Evolutionary conservation across 108 stramenopile genomes (phyloP).

Genomic region (Conticribra weissflogii): DNA sequence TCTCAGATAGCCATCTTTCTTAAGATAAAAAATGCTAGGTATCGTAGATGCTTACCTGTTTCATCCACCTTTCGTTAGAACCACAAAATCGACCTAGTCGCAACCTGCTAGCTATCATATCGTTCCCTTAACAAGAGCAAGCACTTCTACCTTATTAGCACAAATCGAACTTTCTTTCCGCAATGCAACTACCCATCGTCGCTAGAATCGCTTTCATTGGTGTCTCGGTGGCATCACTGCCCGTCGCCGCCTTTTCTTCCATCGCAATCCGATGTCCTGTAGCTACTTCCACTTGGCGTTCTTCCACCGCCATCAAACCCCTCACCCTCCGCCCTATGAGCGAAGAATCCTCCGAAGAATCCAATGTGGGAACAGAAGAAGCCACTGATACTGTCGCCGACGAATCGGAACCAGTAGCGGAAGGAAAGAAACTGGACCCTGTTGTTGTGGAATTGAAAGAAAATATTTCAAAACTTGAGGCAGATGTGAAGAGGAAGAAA

Average conservation of each 20-base stretch:
- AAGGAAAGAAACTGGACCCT: slow-evolving; percentile 56
- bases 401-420: slow-evolving; percentile 41
- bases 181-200: slow-evolving; percentile 22
- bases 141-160: too few relatives aligned
- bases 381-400: not conserved
- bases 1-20: too few relatives aligned
- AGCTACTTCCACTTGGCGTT: slow-evolving; percentile 5
- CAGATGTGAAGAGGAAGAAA: slow-evolving; percentile 56
- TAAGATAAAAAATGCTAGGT: too few relatives aligned
- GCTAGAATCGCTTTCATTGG: slow-evolving; percentile 21
- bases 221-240: slow-evolving; percentile 9
- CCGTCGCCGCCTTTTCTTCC: slow-evolving; percentile 11
- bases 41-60: too few relatives aligned
- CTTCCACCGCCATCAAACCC: slow-evolving; percentile 5
- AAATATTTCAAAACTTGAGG: slow-evolving; percentile 69
- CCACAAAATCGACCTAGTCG: too few relatives aligned
- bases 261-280: not conserved
- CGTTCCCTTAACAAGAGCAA: too few relatives aligned
- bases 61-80: too few relatives aligned
- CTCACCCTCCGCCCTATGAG: slow-evolving; percentile 19
- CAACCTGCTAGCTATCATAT: too few relatives aligned
- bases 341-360: slow-evolving; percentile 12
- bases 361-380: not conserved
- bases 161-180: too few relatives aligned
- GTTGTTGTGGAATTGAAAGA: slow-evolving; percentile 60